phyloP scores from a whole-genome alignment of 1,284 basidiomycete genomes.

The Salmacisia buchloeana region DNA sequence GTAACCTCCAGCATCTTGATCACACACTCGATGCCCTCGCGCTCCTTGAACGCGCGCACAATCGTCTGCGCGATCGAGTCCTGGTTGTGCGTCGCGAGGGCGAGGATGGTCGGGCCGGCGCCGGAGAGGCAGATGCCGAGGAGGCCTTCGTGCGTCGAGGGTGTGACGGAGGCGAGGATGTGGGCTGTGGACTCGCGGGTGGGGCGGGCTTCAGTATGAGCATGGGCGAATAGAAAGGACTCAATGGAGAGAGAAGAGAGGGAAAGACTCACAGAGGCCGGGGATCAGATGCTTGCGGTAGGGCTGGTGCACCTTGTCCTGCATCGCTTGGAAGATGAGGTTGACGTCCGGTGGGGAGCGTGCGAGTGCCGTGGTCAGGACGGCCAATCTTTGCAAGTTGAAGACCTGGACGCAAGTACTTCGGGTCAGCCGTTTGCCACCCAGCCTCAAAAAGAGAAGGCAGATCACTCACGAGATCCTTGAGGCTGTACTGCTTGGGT shows the following conservation, averaged over 20 bases:
- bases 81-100: conserved; percentile 69
- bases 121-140: conserved; percentile 96
- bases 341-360: conserved; percentile 84
- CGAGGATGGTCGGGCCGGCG: conserved; percentile 94
- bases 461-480: conserved; percentile 74
- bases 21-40: conserved; percentile 39
- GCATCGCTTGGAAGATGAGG: conserved; percentile 98
- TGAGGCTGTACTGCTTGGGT: conserved; percentile 74
- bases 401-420: conserved; percentile 82
- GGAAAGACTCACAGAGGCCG: conserved; percentile 54
- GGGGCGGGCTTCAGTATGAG: neutral
- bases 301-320: conserved; percentile 94
- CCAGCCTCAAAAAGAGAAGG: neutral
- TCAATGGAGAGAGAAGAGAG: neutral
- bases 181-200: neutral
- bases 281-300: conserved; percentile 89
- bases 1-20: conserved; percentile 42
- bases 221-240: neutral
- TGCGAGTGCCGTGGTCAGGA: conserved; percentile 90
- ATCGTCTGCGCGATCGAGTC: conserved; percentile 40
- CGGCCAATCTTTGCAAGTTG: conserved; percentile 92
- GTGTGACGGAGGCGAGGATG: conserved; percentile 73
- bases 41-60: conserved; percentile 27
- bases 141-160: conserved; percentile 80
- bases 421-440: too few species aligned